These are phyloP conservation scores for Aspergillus heteromorphus DNA, from an alignment of 495 filamentous ascomycete species.

Conservation along the genomic window DNA sequence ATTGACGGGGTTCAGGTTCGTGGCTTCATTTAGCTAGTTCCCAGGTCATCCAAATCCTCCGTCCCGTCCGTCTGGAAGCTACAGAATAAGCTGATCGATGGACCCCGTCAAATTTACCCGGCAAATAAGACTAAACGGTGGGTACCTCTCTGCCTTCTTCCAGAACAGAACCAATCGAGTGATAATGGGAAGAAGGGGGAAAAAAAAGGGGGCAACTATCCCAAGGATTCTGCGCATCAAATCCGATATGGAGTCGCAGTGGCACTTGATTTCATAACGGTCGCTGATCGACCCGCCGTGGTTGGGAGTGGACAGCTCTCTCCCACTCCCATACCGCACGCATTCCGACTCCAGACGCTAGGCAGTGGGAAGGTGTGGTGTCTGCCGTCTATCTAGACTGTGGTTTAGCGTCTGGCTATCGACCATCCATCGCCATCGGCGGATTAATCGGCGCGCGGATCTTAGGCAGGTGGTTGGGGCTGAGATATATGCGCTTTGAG, in stretches of 20 bases:
- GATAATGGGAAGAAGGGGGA: background rate
- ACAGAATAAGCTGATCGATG: background rate
- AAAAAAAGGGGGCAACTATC: background rate
- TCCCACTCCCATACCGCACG: too few relatives aligned
- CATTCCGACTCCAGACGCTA: background rate
- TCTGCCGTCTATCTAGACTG: slow-evolving; percentile 3
- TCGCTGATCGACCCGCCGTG: slow-evolving; percentile 8
- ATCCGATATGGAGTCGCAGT: background rate
- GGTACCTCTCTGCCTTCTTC: slow-evolving; percentile 4
- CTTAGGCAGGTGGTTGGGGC: background rate
- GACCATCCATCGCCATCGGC: slow-evolving; percentile 2
- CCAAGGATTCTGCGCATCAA: background rate
- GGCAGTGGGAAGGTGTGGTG: background rate
- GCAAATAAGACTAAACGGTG: background rate
- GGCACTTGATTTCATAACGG: slow-evolving; percentile 8
- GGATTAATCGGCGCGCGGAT: slow-evolving; percentile 1
- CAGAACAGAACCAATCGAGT: slow-evolving; percentile 9
- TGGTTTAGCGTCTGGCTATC: slow-evolving; percentile 1
- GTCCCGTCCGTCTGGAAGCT: background rate
- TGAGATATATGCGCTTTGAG: background rate
- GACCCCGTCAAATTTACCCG: background rate
- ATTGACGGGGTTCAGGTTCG: background rate
- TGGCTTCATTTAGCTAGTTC: background rate
- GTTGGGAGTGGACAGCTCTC: background rate
- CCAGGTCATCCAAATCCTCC: background rate